Percentiles rank a stretch among this genome's conserved stretches.
Evolutionary conservation across 192 early-diverging fungal species (phyloP).

Genomic region (Linnemannia exigua): DNA sequence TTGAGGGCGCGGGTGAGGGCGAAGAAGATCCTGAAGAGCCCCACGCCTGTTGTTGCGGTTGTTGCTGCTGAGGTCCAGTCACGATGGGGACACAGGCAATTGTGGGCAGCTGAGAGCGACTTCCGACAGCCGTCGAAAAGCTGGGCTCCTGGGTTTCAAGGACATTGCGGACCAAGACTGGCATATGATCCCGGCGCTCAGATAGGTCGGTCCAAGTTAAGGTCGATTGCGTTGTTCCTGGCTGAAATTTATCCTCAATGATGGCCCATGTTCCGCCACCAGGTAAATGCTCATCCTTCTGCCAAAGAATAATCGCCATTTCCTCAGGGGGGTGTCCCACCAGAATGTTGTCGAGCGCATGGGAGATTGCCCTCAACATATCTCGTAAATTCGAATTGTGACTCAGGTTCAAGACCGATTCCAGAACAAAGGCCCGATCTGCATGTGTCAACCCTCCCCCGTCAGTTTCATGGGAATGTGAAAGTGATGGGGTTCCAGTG

Average conservation of each 20-base stretch:
- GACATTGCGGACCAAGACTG: constrained; percentile 40
- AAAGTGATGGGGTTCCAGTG: not conserved
- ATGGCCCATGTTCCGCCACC: constrained; percentile 51
- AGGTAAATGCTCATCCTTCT: constrained; percentile 41
- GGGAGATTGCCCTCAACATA: constrained; percentile 37
- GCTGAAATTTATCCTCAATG: constrained; percentile 46
- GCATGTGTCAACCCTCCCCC: constrained; percentile 16
- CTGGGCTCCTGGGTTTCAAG: constrained; percentile 44
- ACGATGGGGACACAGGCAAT: constrained; percentile 55
- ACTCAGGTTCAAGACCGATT: constrained; percentile 28
- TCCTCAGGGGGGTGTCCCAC: constrained; percentile 53
- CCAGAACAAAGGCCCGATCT: constrained; percentile 44
- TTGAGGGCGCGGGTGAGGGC: not conserved
- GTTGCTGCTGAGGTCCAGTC: not conserved
- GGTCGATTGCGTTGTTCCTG: constrained; percentile 34
- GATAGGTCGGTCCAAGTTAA: constrained; percentile 47
- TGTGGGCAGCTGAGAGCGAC: constrained; percentile 49
- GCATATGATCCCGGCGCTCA: constrained; percentile 55
- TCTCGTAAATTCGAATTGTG: constrained; percentile 38
- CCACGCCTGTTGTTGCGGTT: not conserved
- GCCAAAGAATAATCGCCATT: constrained; percentile 55
- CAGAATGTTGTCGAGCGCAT: constrained; percentile 42
- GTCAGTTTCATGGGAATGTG: not conserved
- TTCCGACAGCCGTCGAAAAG: constrained; percentile 52
- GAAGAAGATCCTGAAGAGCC: not conserved